Evolutionary conservation across 768 basidiomycete genomes (phyloP), one percentile per base, ranked within the genome.

Genomic region (Auriscalpium microsporum): DNA sequence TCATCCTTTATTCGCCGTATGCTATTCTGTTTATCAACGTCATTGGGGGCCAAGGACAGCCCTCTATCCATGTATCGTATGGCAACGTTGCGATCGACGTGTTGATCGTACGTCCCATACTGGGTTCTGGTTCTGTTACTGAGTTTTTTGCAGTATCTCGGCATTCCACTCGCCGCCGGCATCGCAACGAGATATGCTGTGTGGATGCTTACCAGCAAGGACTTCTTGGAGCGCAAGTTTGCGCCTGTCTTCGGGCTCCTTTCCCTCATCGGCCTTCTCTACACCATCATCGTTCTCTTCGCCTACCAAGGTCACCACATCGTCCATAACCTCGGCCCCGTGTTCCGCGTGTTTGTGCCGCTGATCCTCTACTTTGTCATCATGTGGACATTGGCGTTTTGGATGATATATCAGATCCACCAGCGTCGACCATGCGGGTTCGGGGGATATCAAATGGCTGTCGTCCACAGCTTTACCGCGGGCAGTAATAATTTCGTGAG

Each of bases 321-420:
- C 59, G 68, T 90, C 10, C 75, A 83, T 56, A 83, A 90, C 64
- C 72, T 93, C 37, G 83, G 87, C 0, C 78, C 79, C 6, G 87
- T 90, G 3, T 91, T 92, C 69, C 80, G 90, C 16, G 81, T 88
- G 1, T 82, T 87, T 63, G 88, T 91, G 7, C 90, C 91, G 2
- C 77, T 90, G 73, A 71, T 88, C 21, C 71, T 87, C 36, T 93
- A 93, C 71, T 92, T 92, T 66, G 54, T 78, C 45, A 67, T 90
- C 68, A 86, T 91, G 81, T 92, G 87, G 86, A 72, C 74, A 3
- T 11, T 50, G 19, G 50, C 50, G 14, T 50, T 50, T 35, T 50
- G 37, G 35, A 14, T 36, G 9, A 83, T 0, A 89, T 90, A 59
- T 68, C 67, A 34, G 60, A 79, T n/a, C 69, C 86, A 16, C 84